Base-by-base conservation (phyloP, 768 basidiomycete species). In the Rhodotorula diobovata region DNA sequence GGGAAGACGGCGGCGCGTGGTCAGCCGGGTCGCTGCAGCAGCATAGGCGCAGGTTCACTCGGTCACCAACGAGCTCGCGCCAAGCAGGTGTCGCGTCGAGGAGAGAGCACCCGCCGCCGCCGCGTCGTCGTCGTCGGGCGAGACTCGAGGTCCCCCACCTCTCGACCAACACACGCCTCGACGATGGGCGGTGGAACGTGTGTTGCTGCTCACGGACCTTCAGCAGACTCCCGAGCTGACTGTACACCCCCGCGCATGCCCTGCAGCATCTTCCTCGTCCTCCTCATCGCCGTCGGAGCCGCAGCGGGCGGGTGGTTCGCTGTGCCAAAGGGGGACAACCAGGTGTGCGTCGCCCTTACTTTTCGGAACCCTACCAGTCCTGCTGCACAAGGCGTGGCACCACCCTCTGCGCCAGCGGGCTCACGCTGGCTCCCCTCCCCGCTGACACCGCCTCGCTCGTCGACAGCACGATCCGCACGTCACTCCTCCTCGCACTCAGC, bases 291-390 rank as follows among this genome's bases (percentile, higher is more conserved):
- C 28, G 79, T 86, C 28, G 89, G 82, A 0, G 82, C 92, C 20
- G 90, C 89, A 83, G 81, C 83, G 3, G 67, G 64, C 10, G 64
- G 70, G 18, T 90, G 87, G 80, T 80, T 91, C 39, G 85, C 88
- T 69, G 85, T 86, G 0, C 92, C 90, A 1, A 95, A 93, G 78
- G 93, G 95, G 6, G 86, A 89, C 39, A 86, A 93, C 67, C 93
- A 96, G 83, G 89, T 88, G 94, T 95, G 79, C 75, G 90, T 85
- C 8, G 10, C 21, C 34, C 9, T 53, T 18, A 12, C n/a, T 53
- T 7, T 14, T 8, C 25, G 15, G 32, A 14, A 35, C 30, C 4
- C 14, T 18, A 45, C 28, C 61, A 39, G n/a, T n/a, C n/a, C n/a
- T n/a, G n/a, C n/a, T n/a, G n/a, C n/a, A n/a, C n/a, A n/a, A n/a